These are phyloP conservation scores for Russula ochroleuca DNA, from an alignment of 768 basidiomycete genomes.

Conservation along the genomic window DNA sequence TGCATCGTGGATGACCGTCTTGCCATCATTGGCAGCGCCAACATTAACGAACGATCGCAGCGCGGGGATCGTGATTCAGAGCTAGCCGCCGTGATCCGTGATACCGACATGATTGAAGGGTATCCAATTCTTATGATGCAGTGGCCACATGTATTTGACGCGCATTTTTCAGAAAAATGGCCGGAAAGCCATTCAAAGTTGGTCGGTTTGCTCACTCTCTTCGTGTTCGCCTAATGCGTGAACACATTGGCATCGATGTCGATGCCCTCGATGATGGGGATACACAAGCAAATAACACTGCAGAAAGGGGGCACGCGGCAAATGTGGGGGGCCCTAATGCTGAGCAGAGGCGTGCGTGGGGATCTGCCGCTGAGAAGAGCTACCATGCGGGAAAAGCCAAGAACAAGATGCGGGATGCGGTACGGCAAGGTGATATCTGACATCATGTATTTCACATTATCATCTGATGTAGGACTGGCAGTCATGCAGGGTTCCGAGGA, in stretches of 20 bases:
- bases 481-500: constrained; percentile 42
- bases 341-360: constrained; percentile 53
- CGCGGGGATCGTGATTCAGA: constrained; percentile 97
- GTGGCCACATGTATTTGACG: background rate
- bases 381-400: constrained; percentile 28
- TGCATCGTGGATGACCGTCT: constrained; percentile 93
- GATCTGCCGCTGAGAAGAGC: constrained; percentile 38
- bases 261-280: constrained; percentile 81
- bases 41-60: constrained; percentile 96
- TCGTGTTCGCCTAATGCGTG: constrained; percentile 90
- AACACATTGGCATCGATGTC: constrained; percentile 94
- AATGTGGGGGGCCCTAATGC: constrained; percentile 69
- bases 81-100: constrained; percentile 84
- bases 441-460: background rate
- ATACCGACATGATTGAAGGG: constrained; percentile 97
- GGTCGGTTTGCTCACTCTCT: constrained; percentile 96
- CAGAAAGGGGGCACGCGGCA: constrained; percentile 47
- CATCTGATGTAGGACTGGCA: constrained; percentile 31
- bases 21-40: constrained; percentile 92
- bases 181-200: constrained; percentile 88
- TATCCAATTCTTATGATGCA: constrained; percentile 28
- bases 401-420: constrained; percentile 27
- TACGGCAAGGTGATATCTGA: constrained; percentile 44
- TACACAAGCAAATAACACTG: constrained; percentile 50
- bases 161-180: constrained; percentile 67